These are phyloP conservation scores for Citrullus colocynthis DNA, from an alignment of 306 rosid genomes.

Conservation along the genomic window DNA sequence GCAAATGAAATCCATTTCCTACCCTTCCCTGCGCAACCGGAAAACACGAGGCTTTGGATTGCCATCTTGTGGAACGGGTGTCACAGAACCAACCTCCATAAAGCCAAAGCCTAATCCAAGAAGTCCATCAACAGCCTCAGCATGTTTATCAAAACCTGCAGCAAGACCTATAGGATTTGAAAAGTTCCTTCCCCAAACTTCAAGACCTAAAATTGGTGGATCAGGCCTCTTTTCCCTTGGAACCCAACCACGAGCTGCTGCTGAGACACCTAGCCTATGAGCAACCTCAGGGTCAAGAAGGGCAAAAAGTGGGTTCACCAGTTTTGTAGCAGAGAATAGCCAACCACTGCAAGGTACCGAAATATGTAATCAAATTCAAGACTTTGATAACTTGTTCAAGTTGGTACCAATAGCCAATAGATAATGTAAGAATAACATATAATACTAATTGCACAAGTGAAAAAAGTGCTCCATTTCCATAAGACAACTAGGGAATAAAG, in stretches of 20 bases:
- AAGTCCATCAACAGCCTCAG: conserved; percentile 86
- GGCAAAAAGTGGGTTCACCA: conserved; percentile 84
- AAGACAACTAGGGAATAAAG: background rate
- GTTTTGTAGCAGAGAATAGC: conserved; percentile 89
- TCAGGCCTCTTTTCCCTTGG: conserved; percentile 92
- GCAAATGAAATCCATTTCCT: conserved; percentile 16
- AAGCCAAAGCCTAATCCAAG: conserved; percentile 91
- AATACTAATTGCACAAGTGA: background rate
- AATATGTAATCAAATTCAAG: conserved; percentile 8
- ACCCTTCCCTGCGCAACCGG: conserved; percentile 69
- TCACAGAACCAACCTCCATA: conserved; percentile 94
- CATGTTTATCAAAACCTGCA: conserved; percentile 97
- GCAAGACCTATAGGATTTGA: conserved; percentile 94
- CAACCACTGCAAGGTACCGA: conserved; percentile 64
- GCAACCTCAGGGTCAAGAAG: conserved; percentile 89
- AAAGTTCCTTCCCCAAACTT: conserved; percentile 98
- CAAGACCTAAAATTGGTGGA: conserved; percentile 50
- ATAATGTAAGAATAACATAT: background rate
- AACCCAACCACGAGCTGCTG: conserved; percentile 96
- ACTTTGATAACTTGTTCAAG: background rate
- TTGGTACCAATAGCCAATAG: background rate
- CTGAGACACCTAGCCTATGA: conserved; percentile 68
- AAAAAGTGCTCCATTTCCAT: background rate
- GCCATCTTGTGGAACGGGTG: conserved; percentile 92
- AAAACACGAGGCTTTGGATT: conserved; percentile 93